A percentile compares a stretch with the other conserved stretches of the same genome.
phyloP scores from a whole-genome alignment of 345 rosid genomes.

The Noccaea caerulescens region DNA sequence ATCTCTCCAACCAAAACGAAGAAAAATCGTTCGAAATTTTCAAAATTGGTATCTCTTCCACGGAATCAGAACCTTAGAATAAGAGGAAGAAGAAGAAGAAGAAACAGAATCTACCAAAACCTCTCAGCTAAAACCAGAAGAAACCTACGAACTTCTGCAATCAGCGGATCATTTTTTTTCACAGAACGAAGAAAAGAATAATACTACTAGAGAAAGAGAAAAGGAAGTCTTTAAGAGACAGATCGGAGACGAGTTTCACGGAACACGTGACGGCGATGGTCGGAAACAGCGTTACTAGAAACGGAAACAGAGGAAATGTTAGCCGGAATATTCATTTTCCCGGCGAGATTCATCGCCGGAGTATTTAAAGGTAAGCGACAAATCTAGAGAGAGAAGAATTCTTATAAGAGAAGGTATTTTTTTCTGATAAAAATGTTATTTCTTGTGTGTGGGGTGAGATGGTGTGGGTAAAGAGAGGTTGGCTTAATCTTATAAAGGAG shows the following conservation, averaged over 20 bases:
- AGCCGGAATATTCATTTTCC: conserved; percentile 58
- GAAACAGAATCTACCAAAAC: conserved; percentile 43
- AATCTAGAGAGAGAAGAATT: neutral
- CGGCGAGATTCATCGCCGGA: conserved; percentile 54
- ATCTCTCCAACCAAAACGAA: conserved; percentile 27
- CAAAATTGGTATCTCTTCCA: conserved; percentile 23
- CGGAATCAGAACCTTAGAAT: neutral
- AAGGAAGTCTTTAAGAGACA: neutral
- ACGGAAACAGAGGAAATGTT: conserved; percentile 29
- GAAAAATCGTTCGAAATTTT: conserved; percentile 8
- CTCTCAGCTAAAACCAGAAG: conserved; percentile 41
- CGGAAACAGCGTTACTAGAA: conserved; percentile 55
- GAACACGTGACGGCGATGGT: conserved; percentile 77
- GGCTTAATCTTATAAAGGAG: conserved; percentile 50
- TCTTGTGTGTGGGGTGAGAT: conserved; percentile 35
- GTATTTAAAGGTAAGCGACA: conserved; percentile 15
- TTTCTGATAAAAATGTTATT: conserved; percentile 11
- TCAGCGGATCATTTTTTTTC: conserved; percentile 42
- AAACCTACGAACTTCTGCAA: conserved; percentile 37
- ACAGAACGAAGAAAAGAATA: conserved; percentile 49
- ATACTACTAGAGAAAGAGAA: neutral
- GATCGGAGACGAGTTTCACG: conserved; percentile 52
- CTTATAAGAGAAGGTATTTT: conserved; percentile 18
- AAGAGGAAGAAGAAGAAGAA: conserved; percentile 14
- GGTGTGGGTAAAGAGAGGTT: conserved; percentile 38